phyloP scores from a whole-genome alignment of 805 yeast genomes.

The Schwanniomyces yamadae region DNA sequence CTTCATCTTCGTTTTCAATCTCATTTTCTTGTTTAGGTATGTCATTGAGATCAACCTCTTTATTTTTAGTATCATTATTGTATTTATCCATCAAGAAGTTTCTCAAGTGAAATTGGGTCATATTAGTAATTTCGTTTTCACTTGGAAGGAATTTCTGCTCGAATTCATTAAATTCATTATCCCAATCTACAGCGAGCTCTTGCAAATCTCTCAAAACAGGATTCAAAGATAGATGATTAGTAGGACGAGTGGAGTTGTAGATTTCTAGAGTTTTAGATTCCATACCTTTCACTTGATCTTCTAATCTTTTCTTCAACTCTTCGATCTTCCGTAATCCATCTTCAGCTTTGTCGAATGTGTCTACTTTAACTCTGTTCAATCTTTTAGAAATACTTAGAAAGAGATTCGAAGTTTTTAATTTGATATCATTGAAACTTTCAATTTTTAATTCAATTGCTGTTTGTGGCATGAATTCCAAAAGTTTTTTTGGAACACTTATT shows the following conservation, averaged over 20 bases:
- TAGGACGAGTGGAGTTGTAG: conserved; percentile 55
- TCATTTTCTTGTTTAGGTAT: conserved; percentile 7
- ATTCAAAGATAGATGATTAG: conserved; percentile 71
- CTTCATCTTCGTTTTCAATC: conserved; percentile 2
- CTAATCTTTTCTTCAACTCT: conserved; percentile 54
- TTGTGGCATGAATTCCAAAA: conserved; percentile 69
- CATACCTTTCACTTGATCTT: conserved; percentile 50
- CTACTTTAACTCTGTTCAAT: conserved; percentile 72
- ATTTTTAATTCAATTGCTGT: conserved; percentile 67
- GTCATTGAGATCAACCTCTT: conserved; percentile 18
- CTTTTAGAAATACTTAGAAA: conserved; percentile 73
- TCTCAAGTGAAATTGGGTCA: conserved; percentile 83
- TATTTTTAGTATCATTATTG: conserved; percentile 18
- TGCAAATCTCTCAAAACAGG: conserved; percentile 68
- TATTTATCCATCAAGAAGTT: conserved; percentile 64
- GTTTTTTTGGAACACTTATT: conserved; percentile 72
- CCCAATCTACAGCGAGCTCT: conserved; percentile 85
- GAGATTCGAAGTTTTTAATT: conserved; percentile 53
- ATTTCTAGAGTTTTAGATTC: conserved; percentile 47
- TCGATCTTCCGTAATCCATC: conserved; percentile 62
- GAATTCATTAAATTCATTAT: conserved; percentile 74
- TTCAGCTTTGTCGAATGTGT: conserved; percentile 66
- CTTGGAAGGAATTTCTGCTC: conserved; percentile 80
- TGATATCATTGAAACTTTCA: conserved; percentile 55
- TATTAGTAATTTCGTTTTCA: conserved; percentile 87